These are phyloP conservation scores for Ophiostoma sp. DNA, from an alignment of 2,329 filamentous ascomycete genomes.

Conservation along the genomic window DNA sequence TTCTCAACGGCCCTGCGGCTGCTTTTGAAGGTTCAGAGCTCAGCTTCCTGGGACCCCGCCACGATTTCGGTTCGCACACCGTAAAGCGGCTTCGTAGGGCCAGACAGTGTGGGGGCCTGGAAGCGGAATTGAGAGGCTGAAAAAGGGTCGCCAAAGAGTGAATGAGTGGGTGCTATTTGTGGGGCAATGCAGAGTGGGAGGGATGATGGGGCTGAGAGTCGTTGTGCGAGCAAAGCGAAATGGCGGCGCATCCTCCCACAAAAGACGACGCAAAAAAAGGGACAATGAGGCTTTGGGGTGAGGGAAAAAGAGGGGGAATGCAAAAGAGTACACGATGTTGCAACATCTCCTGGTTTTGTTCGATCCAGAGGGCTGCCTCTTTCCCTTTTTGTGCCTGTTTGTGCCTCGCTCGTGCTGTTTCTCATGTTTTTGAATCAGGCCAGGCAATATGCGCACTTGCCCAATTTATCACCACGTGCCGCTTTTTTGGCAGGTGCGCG, in stretches of 20 bases:
- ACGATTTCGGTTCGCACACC: background rate
- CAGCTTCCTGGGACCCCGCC: background rate
- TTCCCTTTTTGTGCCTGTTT: background rate
- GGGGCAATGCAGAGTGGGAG: background rate
- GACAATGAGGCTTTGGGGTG: background rate
- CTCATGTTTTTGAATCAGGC: background rate
- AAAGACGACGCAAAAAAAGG: background rate
- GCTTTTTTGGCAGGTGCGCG: conserved; percentile 14
- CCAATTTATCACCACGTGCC: conserved; percentile 6
- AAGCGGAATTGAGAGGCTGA: background rate
- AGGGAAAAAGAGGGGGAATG: background rate
- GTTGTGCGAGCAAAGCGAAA: background rate
- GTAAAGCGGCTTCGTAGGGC: background rate
- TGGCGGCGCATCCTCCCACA: background rate
- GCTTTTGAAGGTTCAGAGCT: conserved; percentile 9
- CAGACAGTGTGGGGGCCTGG: background rate
- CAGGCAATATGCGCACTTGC: conserved; percentile 10
- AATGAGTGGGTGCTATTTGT: background rate
- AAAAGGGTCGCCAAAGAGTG: too few species aligned
- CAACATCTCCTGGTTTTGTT: background rate
- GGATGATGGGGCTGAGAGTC: background rate
- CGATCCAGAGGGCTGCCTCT: background rate
- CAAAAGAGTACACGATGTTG: background rate
- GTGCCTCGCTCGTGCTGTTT: background rate
- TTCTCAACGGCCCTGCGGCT: background rate